These are phyloP conservation scores for Lactuca sativa DNA, from an alignment of 129 eudicot species.

Conservation along the genomic window DNA sequence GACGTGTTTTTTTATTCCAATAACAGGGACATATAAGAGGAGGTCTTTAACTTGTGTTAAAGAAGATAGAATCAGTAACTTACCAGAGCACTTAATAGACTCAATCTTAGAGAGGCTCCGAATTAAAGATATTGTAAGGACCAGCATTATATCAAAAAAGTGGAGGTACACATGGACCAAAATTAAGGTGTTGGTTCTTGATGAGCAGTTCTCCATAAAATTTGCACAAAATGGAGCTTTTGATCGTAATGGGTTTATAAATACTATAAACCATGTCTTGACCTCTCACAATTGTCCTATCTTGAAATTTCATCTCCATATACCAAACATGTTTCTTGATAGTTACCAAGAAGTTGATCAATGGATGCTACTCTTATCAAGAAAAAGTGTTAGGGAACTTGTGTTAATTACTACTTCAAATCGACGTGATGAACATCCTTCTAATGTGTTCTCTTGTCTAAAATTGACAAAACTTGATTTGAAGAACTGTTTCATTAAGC, in stretches of 20 bases:
- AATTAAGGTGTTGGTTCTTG: neutral
- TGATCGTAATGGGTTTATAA: conserved; percentile 12
- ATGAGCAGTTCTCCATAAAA: neutral
- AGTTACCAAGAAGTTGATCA: too few relatives aligned
- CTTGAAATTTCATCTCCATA: too few relatives aligned
- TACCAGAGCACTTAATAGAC: conserved; percentile 23
- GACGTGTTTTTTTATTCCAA: neutral
- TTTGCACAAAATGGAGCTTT: conserved; percentile 1
- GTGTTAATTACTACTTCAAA: neutral
- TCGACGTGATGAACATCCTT: neutral
- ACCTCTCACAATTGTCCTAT: too few relatives aligned
- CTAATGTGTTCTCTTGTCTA: conserved; percentile 10
- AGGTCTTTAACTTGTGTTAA: neutral
- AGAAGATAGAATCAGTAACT: conserved; percentile 20
- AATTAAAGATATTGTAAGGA: conserved; percentile 18
- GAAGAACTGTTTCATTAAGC: neutral
- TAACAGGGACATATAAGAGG: neutral
- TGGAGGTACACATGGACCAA: conserved; percentile 28
- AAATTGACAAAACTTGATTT: neutral
- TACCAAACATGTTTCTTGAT: too few relatives aligned
- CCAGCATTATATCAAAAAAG: conserved; percentile 14
- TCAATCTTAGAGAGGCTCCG: conserved; percentile 23
- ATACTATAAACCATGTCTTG: neutral
- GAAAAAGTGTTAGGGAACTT: too few relatives aligned
- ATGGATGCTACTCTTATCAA: too few relatives aligned